phyloP scores from a whole-genome alignment of 2,329 filamentous ascomycete species.

The Aspergillus calidoustus region DNA sequence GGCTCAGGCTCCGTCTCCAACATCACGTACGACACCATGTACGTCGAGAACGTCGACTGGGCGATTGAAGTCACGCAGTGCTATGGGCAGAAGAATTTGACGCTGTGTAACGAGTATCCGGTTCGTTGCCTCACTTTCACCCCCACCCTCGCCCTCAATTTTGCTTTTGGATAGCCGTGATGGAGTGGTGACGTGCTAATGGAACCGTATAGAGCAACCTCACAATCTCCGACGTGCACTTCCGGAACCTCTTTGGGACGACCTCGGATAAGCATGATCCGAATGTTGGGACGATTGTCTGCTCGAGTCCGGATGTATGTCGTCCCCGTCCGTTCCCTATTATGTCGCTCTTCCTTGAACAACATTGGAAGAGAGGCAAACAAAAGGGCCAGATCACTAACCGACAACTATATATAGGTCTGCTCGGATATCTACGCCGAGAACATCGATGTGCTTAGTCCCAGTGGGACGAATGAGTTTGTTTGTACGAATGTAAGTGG shows the following conservation, averaged over 20 bases:
- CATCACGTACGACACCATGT: conserved; percentile 68
- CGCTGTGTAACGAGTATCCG: conserved; percentile 64
- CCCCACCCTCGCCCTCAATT: background rate
- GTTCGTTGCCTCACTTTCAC: conserved; percentile 41
- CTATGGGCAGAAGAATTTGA: conserved; percentile 66
- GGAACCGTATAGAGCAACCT: conserved; percentile 43
- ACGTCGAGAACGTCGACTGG: conserved; percentile 66
- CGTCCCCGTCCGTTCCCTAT: background rate
- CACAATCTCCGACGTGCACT: conserved; percentile 59
- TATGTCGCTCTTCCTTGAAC: no score
- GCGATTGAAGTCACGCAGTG: conserved; percentile 69
- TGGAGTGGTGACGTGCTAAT: background rate
- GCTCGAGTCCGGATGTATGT: conserved; percentile 55
- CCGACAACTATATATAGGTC: conserved; percentile 29
- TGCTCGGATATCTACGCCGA: conserved; percentile 54
- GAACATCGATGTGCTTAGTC: conserved; percentile 54
- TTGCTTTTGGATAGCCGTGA: no score
- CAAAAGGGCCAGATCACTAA: background rate
- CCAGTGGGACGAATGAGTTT: conserved; percentile 50
- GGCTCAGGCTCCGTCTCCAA: conserved; percentile 66
- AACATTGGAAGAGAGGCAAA: background rate
- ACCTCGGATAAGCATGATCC: conserved; percentile 54
- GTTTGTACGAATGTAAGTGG: conserved; percentile 51
- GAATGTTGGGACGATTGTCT: conserved; percentile 53
- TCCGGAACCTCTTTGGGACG: conserved; percentile 61